Percentiles rank a stretch among this genome's conserved stretches.
Evolutionary conservation across 2,329 filamentous ascomycete species (phyloP).

Genomic region (Thielaviopsis punctulata): DNA sequence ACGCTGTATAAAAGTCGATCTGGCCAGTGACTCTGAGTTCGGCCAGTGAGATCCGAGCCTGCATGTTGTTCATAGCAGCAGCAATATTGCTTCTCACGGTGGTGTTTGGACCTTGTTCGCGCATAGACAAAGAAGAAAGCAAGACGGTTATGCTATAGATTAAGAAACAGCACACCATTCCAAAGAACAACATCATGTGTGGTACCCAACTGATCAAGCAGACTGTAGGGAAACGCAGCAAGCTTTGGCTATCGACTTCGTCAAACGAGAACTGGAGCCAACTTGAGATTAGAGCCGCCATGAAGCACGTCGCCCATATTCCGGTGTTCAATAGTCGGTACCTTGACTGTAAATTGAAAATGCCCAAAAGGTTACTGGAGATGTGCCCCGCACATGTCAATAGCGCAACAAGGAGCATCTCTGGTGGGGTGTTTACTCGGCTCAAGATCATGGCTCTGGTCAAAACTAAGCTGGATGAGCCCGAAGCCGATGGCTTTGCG

Average conservation of each 20-base stretch:
- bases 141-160: conserved; percentile 67
- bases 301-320: conserved; percentile 81
- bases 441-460: conserved; percentile 53
- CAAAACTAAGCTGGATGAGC: conserved; percentile 17
- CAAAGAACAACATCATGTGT: conserved; percentile 69
- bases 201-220: conserved; percentile 92
- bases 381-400: conserved; percentile 83
- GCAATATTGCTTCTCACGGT: neutral
- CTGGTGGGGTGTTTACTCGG: conserved; percentile 73
- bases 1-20: conserved; percentile 89
- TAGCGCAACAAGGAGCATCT: conserved; percentile 71
- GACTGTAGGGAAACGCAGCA: conserved; percentile 80
- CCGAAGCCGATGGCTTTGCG: conserved; percentile 26
- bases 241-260: conserved; percentile 42
- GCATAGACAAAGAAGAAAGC: conserved; percentile 40
- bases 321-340: conserved; percentile 75
- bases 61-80: conserved; percentile 72
- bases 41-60: conserved; percentile 74
- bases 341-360: conserved; percentile 61
- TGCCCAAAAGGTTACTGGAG: conserved; percentile 64
- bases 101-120: neutral
- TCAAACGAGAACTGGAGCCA: conserved; percentile 44
- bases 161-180: conserved; percentile 55
- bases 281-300: conserved; percentile 69
- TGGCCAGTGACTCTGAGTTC: conserved; percentile 65